Base-by-base conservation (phyloP, 2,329 filamentous ascomycete species). In the Mycosphaerelloides madeirae region DNA sequence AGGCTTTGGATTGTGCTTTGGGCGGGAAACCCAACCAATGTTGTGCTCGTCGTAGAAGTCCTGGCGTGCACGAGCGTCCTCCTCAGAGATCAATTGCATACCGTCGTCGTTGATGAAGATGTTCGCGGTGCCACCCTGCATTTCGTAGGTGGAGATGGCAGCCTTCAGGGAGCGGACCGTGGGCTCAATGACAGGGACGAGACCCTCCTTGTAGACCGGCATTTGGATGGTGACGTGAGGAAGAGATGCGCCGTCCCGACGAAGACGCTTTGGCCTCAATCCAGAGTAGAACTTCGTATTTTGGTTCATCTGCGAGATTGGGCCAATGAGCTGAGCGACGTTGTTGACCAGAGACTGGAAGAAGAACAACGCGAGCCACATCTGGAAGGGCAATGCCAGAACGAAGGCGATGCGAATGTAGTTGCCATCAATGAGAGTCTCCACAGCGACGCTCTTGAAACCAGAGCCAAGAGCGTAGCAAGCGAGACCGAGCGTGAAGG, bases 31-130 rank as follows among this genome's bases (percentile, higher is more conserved):
- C 71, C 72, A 75, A 7, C 72, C 71, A 47, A 75, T 73, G 52
- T 67, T 68, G 58, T 74, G 65, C 50, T 74, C 71, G 9, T 73
- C 70, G 56, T 74, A 74, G 52, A 71, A 75, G 38, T 73, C 70
- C 42, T 71, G 68, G 14, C 70, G 62, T 16, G 65, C 66, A 36
- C 62, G 63, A 8, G 69, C 66, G n/a, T 71, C 67, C 6, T 71
- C 67, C 7, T 66, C 59, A 4, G 73, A 65, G 13, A 84, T 68
- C 28, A 81, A 64, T 59, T 83, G 80, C 74, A 84, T 79, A 44
- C 81, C 81, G 51, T 85, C 81, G 44, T 85, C 81, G 52, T 84
- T 84, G 59, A 84, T 66, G 56, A 83, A 83, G 50, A 85, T 81
- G 56, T 78, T 83, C 19, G 81, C 81, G 1, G 79, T 77, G 6